phyloP scores from a whole-genome alignment of 345 rosid species.

The Noccaea caerulescens region DNA sequence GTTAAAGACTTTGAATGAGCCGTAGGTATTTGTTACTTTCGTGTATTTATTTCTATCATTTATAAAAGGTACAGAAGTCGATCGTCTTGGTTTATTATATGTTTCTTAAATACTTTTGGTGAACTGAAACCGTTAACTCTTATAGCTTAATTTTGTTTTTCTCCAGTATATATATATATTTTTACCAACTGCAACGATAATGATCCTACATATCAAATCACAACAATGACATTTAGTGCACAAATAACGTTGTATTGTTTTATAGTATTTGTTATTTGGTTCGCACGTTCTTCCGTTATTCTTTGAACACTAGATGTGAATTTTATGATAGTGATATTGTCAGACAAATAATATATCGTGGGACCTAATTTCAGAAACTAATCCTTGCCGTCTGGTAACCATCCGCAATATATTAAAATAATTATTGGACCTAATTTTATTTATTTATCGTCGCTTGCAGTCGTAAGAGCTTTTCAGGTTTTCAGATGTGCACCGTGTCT shows the following conservation, averaged over 20 bases:
- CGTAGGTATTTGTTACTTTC: too few species aligned
- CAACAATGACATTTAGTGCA: not conserved
- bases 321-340: not conserved
- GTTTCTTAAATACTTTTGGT: too few species aligned
- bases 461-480: too few species aligned
- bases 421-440: too few species aligned
- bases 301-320: not conserved
- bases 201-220: not conserved
- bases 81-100: too few species aligned
- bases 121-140: too few species aligned
- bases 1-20: slow-evolving; percentile 20
- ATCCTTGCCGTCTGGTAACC: too few species aligned
- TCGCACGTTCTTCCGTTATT: slow-evolving; percentile 10
- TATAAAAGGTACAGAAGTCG: too few species aligned
- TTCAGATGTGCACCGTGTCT: too few species aligned
- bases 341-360: not conserved
- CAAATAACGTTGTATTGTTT: slow-evolving; percentile 18
- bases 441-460: too few species aligned
- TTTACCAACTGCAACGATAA: not conserved
- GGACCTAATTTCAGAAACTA: slow-evolving; percentile 8
- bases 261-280: slow-evolving; percentile 17
- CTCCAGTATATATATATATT: not conserved
- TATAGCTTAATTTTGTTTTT: not conserved
- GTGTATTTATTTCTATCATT: too few species aligned
- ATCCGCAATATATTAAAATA: too few species aligned